Evolutionary conservation across 1,284 basidiomycete species (phyloP), one percentile per base, ranked within the genome.

Genomic region (Hypsizygus ulmarius): DNA sequence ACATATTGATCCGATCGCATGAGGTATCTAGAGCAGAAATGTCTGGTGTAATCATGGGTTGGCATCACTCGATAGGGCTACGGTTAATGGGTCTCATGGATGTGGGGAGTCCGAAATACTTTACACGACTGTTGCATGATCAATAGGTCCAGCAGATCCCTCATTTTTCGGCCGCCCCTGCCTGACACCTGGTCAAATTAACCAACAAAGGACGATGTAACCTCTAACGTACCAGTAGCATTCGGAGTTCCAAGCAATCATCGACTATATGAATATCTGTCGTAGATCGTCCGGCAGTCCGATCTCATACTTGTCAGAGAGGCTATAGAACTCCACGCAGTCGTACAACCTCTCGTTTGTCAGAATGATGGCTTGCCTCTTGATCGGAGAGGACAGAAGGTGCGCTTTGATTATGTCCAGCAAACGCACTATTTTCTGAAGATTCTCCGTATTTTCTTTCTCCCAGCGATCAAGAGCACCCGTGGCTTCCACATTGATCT

Each of bases 391-490:
- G 28, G 35, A 19, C 16, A 34, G 29, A 4, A 56, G 29, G 29
- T 50, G 47, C 18, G 46, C 51, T 33, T 46, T 50, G 39, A 58
- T 55, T 47, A 58, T 49, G 21, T 50, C 47, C 12, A 58, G 37
- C 15, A 57, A 37, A 33, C 50, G 45, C 12, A 52, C 25, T 9
- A 57, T 42, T 28, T 49, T 58, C 27, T 50, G 52, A 14, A 55
- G 47, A 2, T 33, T n/a, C 15, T n/a, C 11, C 14, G 34, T 51
- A 41, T 59, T 45, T 9, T 38, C 39, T 16, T 33, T 8, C 44
- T 59, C 53, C 55, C 55, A 59, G 18, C 21, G 9, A 36, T 47
- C 19, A 11, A 55, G 44, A 1, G 45, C 33, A 15, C 53, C 53
- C 3, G 42, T 19, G 30, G 41, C 32, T 38, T 46, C 35, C 27